Percentiles rank a stretch among this genome's conserved stretches.
phyloP scores from a whole-genome alignment of 495 filamentous ascomycete genomes.

The Neohortaea acidophila region DNA sequence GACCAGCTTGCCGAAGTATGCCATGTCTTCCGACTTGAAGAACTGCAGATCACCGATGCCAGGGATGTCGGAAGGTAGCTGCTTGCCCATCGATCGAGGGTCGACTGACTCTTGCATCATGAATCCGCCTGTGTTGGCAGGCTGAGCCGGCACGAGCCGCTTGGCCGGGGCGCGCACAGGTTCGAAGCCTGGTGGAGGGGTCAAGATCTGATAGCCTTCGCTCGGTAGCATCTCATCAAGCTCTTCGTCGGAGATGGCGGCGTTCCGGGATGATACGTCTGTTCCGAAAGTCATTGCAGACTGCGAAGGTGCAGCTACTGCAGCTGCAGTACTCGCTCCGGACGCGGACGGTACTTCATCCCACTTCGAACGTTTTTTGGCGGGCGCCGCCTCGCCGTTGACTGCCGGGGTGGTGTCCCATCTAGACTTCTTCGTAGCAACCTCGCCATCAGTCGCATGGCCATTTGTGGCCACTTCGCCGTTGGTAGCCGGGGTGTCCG shows the following conservation, averaged over 20 bases:
- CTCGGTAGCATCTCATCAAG: slow-evolving; percentile 80
- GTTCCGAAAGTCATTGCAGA: slow-evolving; percentile 53
- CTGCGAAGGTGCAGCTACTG: slow-evolving; percentile 73
- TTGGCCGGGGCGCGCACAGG: slow-evolving; percentile 64
- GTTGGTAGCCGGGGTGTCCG: slow-evolving; percentile 30
- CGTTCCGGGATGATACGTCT: slow-evolving; percentile 65
- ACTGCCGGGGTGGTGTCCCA: slow-evolving; percentile 67
- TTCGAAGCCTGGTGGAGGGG: slow-evolving; percentile 84
- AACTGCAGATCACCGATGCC: slow-evolving; percentile 96
- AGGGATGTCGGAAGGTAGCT: slow-evolving; percentile 90
- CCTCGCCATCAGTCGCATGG: slow-evolving; percentile 29
- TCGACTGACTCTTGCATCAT: slow-evolving; percentile 96
- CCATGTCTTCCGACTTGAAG: slow-evolving; percentile 98
- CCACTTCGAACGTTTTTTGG: slow-evolving; percentile 68
- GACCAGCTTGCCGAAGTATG: slow-evolving; percentile 94
- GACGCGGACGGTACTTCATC: slow-evolving; percentile 79
- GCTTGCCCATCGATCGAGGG: slow-evolving; percentile 64
- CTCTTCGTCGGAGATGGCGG: slow-evolving; percentile 78
- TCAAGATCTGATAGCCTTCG: slow-evolving; percentile 86
- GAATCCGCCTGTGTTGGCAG: slow-evolving; percentile 65
- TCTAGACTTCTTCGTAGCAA: slow-evolving; percentile 53
- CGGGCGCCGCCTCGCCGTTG: slow-evolving; percentile 18
- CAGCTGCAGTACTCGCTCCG: slow-evolving; percentile 70
- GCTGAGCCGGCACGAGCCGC: slow-evolving; percentile 63
- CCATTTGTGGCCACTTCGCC: slow-evolving; percentile 29